These are phyloP conservation scores for Theileria orientalis DNA, from an alignment of 169 alveolate species.

Conservation along the genomic window DNA sequence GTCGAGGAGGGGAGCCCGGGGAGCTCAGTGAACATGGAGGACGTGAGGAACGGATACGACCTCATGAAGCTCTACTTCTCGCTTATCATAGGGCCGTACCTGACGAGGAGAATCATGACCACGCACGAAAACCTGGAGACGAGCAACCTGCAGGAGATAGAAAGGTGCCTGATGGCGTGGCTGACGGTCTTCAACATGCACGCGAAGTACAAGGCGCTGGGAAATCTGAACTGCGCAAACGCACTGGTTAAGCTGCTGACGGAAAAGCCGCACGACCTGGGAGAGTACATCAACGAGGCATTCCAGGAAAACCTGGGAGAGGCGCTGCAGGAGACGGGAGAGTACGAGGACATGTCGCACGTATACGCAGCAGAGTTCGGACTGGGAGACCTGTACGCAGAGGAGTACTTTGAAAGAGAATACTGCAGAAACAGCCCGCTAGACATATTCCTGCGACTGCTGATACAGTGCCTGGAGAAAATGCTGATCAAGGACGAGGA, in stretches of 20 bases:
- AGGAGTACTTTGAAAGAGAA: not conserved
- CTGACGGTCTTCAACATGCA: constrained; percentile 25
- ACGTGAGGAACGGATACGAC: not conserved
- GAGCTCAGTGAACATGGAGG: not conserved
- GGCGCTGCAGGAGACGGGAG: not conserved
- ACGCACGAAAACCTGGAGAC: constrained; percentile 9
- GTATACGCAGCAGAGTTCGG: not conserved
- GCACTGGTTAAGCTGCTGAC: constrained; percentile 34
- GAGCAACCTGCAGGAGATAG: constrained; percentile 31
- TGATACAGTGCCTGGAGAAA: constrained; percentile 45
- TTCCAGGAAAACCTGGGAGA: constrained; percentile 3
- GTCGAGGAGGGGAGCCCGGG: not conserved
- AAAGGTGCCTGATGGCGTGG: constrained; percentile 48
- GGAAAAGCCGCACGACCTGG: constrained; percentile 30
- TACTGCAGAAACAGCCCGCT: constrained; percentile 8
- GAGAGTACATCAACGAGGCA: constrained; percentile 23
- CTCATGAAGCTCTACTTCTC: constrained; percentile 22
- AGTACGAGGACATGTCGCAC: constrained; percentile 22
- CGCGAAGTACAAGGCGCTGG: constrained; percentile 10
- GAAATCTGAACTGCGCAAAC: constrained; percentile 18
- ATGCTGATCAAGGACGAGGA: constrained; percentile 30
- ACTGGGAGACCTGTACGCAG: not conserved
- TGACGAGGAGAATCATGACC: constrained; percentile 9
- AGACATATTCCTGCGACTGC: constrained; percentile 30
- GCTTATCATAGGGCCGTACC: constrained; percentile 34